These are phyloP conservation scores for Oldenlandia corymbosa DNA, from an alignment of 257 asterid species.

Conservation along the genomic window DNA sequence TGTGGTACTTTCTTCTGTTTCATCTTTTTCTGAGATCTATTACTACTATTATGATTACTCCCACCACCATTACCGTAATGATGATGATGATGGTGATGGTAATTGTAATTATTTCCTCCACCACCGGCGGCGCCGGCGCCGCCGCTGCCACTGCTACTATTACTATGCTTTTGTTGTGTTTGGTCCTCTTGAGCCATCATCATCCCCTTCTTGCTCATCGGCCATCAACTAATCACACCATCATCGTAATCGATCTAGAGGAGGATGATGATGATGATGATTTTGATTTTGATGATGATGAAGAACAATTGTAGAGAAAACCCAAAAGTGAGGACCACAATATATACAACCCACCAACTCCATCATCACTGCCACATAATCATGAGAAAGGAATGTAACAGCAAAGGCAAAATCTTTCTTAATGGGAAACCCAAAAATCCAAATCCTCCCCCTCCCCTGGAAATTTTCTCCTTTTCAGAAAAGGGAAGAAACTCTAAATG, in stretches of 20 bases:
- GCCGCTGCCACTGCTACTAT: constrained; percentile 29
- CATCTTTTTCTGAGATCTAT: constrained; percentile 40
- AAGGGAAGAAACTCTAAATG: constrained; percentile 19
- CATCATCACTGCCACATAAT: constrained; percentile 22
- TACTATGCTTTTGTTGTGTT: constrained; percentile 25
- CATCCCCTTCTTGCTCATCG: constrained; percentile 3
- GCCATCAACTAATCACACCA: constrained; percentile 45
- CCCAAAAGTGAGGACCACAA: constrained; percentile 17
- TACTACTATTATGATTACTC: constrained; percentile 14
- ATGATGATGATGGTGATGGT: too few relatives aligned
- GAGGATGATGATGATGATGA: neutral
- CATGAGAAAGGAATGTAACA: constrained; percentile 9
- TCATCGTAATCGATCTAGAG: too few relatives aligned
- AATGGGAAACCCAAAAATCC: too few relatives aligned
- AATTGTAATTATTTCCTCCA: too few relatives aligned
- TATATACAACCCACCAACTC: constrained; percentile 18
- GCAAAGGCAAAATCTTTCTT: constrained; percentile 45
- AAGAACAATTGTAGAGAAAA: constrained; percentile 32
- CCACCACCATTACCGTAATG: constrained; percentile 6
- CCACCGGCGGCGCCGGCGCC: constrained; percentile 5
- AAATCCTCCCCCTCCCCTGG: neutral
- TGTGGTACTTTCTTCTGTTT: constrained; percentile 83
- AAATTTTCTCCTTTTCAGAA: constrained; percentile 9
- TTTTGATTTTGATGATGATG: constrained; percentile 7
- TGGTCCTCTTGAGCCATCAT: constrained; percentile 64